Evolutionary conservation across 176 grass and related monocot genomes (phyloP).

Genomic region (Ensete glaucum): DNA sequence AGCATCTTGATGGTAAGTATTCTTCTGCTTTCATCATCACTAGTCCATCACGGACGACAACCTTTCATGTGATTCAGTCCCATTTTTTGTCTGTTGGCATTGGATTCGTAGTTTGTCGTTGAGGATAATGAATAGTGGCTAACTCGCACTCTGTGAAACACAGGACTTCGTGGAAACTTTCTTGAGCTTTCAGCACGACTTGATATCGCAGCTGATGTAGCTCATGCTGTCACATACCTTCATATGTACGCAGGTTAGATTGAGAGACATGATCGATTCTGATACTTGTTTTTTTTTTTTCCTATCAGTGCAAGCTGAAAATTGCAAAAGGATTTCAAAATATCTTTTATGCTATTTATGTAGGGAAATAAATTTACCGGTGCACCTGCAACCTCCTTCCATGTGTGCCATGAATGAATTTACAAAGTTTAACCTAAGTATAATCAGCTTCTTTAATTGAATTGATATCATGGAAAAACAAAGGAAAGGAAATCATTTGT

Average conservation of each 20-base stretch:
- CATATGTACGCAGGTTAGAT: constrained; percentile 65
- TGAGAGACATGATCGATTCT: neutral
- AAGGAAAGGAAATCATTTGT: no score
- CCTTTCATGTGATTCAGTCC: neutral
- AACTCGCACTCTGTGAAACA: neutral
- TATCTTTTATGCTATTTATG: no score
- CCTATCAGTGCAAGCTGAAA: neutral
- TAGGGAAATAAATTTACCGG: no score
- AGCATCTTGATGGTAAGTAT: constrained; percentile 68
- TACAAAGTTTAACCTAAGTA: no score
- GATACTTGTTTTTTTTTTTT: neutral
- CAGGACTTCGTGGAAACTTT: constrained; percentile 40
- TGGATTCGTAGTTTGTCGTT: neutral
- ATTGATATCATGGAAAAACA: no score
- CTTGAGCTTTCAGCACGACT: constrained; percentile 48
- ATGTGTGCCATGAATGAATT: no score
- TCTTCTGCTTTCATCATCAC: neutral
- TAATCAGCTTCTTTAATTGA: no score
- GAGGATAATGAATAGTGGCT: neutral
- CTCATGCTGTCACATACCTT: constrained; percentile 87
- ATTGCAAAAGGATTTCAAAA: neutral
- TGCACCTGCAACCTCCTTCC: no score
- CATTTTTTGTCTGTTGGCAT: neutral
- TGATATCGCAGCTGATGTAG: constrained; percentile 79
- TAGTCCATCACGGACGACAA: neutral